Base-by-base conservation (phyloP, 495 filamentous ascomycete species). In the Xylaria castorea region DNA sequence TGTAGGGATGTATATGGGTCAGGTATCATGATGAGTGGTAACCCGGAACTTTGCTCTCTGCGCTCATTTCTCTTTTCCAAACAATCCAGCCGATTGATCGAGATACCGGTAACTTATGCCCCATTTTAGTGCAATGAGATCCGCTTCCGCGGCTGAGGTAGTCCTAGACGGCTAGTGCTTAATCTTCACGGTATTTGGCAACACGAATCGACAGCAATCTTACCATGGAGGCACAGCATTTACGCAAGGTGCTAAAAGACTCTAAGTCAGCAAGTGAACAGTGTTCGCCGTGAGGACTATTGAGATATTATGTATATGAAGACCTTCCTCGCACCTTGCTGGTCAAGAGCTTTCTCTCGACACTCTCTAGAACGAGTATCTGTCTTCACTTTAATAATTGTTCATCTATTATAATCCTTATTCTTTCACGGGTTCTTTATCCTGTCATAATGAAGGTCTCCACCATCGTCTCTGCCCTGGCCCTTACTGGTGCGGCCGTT, bases 371-470 rank as follows among this genome's bases (percentile, higher is more conserved):
- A 20, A 34, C 16, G 7, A 46, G 51, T 8, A 3, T 18, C 32
- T 58, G 22, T 36, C 36, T 42, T 34, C 32, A 4, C 40, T 55
- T 60, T 11, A 22, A 34, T 16, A 42, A 30, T 16, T 30, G 3
- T 36, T 46, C 20, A 9, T 40, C 2, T 34, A 46, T 34, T 32
- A 42, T 44, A 42, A 8, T 46, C 20, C 9, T 42, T 42, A 34
- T 44, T 69, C 12, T 18, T 42, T 61, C 34, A 2, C 64, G 34
- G 34, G 8, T 20, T n/a, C 32, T 44, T 30, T 30, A 12, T n/a
- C 20, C n/a, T 50, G 9, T 48, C 53, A 69, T 16, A 18, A 71
- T 71, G 70, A 71, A 71, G 70, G 36, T 71, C 50, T 71, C 62
- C 16, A 22, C 36, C 34, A 38, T 71, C 51, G 11, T 60, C 58